Percentiles rank a stretch among this genome's conserved stretches.
Conservation (phyloP, 2,329 filamentous ascomycete species). For the Colletotrichum sp. region DNA sequence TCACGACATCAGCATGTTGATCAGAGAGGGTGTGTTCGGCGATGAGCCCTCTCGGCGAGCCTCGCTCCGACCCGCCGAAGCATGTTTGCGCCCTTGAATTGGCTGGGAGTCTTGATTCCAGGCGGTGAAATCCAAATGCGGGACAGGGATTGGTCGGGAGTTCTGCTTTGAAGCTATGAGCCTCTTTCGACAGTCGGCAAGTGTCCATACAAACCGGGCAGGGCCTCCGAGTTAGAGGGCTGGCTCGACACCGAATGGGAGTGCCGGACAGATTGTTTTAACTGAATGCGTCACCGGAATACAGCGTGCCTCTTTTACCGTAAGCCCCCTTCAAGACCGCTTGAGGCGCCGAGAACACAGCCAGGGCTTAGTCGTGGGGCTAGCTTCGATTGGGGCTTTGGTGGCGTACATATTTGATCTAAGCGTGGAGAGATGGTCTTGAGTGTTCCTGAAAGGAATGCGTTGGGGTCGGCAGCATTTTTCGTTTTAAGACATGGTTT, state of each 20-base stretch:
- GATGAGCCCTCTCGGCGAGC: not conserved
- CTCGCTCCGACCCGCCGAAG: not conserved
- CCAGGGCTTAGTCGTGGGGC: not conserved
- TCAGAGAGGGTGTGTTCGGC: not conserved
- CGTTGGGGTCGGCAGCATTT: not conserved
- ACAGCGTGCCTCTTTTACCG: not conserved
- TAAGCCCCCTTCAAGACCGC: not conserved
- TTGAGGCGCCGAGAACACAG: not conserved
- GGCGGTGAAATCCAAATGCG: not conserved
- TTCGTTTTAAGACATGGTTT: not conserved
- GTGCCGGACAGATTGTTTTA: not conserved
- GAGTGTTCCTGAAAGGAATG: conserved; percentile 1
- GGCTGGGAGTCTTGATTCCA: not conserved
- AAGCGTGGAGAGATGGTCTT: not conserved
- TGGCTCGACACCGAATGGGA: not conserved
- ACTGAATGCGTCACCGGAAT: not conserved
- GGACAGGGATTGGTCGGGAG: not conserved
- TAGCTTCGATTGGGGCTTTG: not conserved
- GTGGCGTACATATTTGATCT: not conserved
- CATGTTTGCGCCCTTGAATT: not conserved
- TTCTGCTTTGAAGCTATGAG: not conserved
- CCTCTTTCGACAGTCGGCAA: not conserved
- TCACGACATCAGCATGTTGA: not conserved
- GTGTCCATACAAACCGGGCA: not conserved
- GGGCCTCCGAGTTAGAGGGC: not conserved